A percentile compares a stretch with the other conserved stretches of the same genome.
Conservation (phyloP, 768 basidiomycete species). For the Pholiota molesta region DNA sequence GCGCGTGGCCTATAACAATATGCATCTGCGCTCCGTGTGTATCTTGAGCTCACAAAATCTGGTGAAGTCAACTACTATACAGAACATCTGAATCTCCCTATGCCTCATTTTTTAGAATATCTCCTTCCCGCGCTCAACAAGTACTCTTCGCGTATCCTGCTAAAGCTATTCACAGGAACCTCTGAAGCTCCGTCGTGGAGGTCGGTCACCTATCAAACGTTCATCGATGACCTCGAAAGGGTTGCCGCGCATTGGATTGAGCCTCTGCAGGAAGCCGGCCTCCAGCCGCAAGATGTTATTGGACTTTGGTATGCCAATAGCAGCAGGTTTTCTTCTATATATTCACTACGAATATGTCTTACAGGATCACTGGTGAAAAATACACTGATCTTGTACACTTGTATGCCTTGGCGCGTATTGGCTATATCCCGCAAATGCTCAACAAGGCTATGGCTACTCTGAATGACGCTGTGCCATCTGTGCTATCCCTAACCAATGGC, state of each 20-base stretch:
- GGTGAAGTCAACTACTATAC: neutral
- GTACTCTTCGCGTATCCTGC: slow-evolving; percentile 6
- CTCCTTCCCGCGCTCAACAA: slow-evolving; percentile 4
- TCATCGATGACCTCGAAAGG: slow-evolving; percentile 55
- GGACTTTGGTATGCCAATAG: slow-evolving; percentile 49
- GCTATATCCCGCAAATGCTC: slow-evolving; percentile 69
- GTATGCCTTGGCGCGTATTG: slow-evolving; percentile 66
- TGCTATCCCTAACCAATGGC: slow-evolving; percentile 57
- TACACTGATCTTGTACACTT: slow-evolving; percentile 66
- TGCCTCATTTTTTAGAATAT: slow-evolving; percentile 4
- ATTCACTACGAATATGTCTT: neutral
- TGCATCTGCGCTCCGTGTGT: neutral
- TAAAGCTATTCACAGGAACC: slow-evolving; percentile 13
- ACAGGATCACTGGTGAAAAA: slow-evolving; percentile 63
- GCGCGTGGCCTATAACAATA: neutral
- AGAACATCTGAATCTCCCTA: neutral
- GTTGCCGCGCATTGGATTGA: slow-evolving; percentile 60
- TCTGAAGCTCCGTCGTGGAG: slow-evolving; percentile 19
- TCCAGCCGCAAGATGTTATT: slow-evolving; percentile 54
- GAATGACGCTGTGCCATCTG: slow-evolving; percentile 58
- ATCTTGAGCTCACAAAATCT: neutral
- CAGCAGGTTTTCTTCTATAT: slow-evolving; percentile 38
- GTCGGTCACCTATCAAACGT: slow-evolving; percentile 39
- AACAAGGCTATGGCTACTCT: slow-evolving; percentile 55
- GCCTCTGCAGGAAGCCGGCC: slow-evolving; percentile 39